Conservation (phyloP, 2,329 filamentous ascomycete species). For the Monosporascus sp. region DNA sequence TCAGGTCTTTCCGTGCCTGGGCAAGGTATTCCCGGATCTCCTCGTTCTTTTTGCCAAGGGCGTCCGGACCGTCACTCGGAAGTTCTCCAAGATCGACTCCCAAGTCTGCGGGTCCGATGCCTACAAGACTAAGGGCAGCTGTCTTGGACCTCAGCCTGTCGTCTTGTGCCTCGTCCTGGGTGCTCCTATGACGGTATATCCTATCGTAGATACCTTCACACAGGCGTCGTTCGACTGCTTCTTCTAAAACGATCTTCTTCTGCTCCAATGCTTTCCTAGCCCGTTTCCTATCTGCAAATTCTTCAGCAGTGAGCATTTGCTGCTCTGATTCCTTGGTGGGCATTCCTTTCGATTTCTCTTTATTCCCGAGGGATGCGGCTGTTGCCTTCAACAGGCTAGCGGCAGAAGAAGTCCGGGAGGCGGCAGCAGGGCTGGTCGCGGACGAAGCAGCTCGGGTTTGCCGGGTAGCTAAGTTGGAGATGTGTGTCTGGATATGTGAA, state of each 20-base stretch:
- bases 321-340: conserved; percentile 48
- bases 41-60: conserved; percentile 52
- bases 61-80: conserved; percentile 48
- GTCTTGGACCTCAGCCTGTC: conserved; percentile 93
- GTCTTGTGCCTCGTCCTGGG: conserved; percentile 90
- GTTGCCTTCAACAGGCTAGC: conserved; percentile 52
- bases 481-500: conserved; percentile 79
- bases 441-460: conserved; percentile 64
- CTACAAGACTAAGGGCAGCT: conserved; percentile 82
- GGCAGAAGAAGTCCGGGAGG: conserved; percentile 50
- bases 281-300: conserved; percentile 74
- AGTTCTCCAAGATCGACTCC: conserved; percentile 66
- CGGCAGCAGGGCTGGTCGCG: conserved; percentile 32
- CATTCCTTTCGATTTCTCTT: conserved; percentile 41
- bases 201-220: conserved; percentile 82
- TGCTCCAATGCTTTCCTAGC: conserved; percentile 72
- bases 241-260: conserved; percentile 73
- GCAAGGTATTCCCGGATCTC: conserved; percentile 70
- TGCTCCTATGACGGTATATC: conserved; percentile 86
- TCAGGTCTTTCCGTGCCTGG: conserved; percentile 64
- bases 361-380: conserved; percentile 47
- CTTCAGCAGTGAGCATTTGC: conserved; percentile 86
- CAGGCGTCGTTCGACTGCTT: conserved; percentile 81
- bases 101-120: conserved; percentile 81
- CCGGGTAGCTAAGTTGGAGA: conserved; percentile 69